Percentiles rank a stretch among this genome's conserved stretches.
Conservation (phyloP, 306 rosid genomes). For the Cucurbita ficifolia region DNA sequence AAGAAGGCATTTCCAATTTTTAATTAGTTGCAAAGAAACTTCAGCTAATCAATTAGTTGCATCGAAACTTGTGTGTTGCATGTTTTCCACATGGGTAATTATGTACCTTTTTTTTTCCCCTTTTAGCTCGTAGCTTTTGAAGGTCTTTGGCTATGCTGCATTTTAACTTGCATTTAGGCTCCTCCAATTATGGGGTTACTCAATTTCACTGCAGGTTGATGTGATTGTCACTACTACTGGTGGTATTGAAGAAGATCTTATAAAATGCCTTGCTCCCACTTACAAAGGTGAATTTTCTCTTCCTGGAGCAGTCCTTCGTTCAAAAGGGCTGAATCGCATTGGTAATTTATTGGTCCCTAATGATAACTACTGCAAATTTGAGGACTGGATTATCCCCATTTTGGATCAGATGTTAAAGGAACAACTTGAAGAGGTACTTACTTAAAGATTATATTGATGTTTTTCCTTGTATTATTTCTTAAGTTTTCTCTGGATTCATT, state of each 20-base stretch:
- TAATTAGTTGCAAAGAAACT: background rate
- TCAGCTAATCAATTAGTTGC: background rate
- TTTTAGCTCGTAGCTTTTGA: background rate
- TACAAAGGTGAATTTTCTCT: conserved; percentile 67
- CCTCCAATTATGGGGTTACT: background rate
- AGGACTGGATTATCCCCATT: conserved; percentile 92
- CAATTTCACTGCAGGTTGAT: conserved; percentile 39
- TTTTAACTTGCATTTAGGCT: background rate
- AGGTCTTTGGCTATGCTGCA: background rate
- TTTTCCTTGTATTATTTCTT: background rate
- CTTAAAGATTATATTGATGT: background rate
- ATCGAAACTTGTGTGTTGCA: background rate
- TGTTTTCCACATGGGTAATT: background rate
- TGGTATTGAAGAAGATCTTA: conserved; percentile 87
- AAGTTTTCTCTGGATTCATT: background rate
- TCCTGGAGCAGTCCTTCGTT: conserved; percentile 57
- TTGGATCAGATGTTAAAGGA: conserved; percentile 84
- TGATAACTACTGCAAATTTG: conserved; percentile 78
- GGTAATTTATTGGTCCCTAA: conserved; percentile 93
- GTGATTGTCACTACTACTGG: conserved; percentile 87
- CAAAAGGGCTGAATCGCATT: conserved; percentile 81
- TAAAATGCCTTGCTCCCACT: conserved; percentile 90
- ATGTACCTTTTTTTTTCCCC: background rate
- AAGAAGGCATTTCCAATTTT: no score
- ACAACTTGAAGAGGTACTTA: conserved; percentile 46